Conservation (phyloP, 331 rosid species). For the Pyracantha coccinea region DNA sequence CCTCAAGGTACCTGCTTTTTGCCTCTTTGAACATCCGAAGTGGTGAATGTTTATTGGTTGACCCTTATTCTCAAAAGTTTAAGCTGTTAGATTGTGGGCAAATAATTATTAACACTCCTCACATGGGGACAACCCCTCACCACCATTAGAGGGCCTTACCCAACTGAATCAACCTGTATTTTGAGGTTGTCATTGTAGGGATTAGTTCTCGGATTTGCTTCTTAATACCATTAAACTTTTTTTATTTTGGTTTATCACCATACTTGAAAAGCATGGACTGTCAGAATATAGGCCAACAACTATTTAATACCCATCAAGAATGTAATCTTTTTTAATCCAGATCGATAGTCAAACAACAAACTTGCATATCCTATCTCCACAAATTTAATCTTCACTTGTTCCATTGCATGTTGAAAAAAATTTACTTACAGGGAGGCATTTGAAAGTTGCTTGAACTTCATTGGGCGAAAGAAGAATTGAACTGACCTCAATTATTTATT, state of each 20-base stretch:
- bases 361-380: not conserved
- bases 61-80: not conserved
- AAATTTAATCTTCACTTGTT: not conserved
- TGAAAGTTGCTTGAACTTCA: too few species aligned
- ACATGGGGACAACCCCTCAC: not conserved
- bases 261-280: not conserved
- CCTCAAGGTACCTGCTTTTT: conserved; percentile 51
- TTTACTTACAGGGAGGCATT: not conserved
- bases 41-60: not conserved
- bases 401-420: not conserved
- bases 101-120: not conserved
- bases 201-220: not conserved
- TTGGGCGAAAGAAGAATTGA: too few species aligned
- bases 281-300: not conserved
- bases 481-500: not conserved
- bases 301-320: too few species aligned
- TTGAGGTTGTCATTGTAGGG: not conserved
- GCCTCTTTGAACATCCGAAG: conserved; percentile 9
- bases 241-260: not conserved
- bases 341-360: not conserved
- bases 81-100: not conserved
- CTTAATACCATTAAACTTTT: not conserved
- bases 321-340: not conserved
- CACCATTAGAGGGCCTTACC: not conserved
- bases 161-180: not conserved